phyloP scores from a whole-genome alignment of 1,284 basidiomycete species.

The Irpex sp. region DNA sequence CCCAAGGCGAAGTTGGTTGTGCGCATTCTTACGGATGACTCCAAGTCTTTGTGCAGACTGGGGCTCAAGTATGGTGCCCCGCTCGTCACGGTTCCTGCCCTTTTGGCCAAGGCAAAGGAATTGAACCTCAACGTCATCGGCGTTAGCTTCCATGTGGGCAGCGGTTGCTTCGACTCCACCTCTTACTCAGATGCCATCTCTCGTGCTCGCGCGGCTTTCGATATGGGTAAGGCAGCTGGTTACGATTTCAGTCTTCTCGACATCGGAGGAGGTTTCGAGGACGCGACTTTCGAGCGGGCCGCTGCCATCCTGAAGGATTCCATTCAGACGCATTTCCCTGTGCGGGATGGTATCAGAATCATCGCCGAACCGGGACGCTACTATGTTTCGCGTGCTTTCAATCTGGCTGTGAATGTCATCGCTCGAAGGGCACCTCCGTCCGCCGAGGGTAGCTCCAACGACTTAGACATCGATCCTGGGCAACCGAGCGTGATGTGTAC shows the following conservation, averaged over 20 bases:
- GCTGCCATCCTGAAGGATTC: conserved; percentile 72
- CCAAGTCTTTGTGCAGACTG: conserved; percentile 89
- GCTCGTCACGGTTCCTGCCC: conserved; percentile 73
- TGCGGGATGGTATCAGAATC: conserved; percentile 70
- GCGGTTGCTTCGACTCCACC: conserved; percentile 90
- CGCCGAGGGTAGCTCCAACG: conserved; percentile 30
- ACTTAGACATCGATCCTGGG: conserved; percentile 35
- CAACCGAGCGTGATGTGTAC: conserved; percentile 79
- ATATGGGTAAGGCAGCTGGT: conserved; percentile 82
- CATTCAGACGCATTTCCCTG: conserved; percentile 85
- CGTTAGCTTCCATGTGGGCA: conserved; percentile 97
- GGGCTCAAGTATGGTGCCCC: conserved; percentile 98
- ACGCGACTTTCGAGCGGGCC: conserved; percentile 82
- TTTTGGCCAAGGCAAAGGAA: conserved; percentile 79
- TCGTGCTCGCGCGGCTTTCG: conserved; percentile 83
- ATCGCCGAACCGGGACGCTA: conserved; percentile 97
- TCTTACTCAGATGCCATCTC: conserved; percentile 89
- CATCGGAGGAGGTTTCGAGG: conserved; percentile 95
- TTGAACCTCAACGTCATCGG: conserved; percentile 88
- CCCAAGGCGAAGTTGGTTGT: conserved; percentile 86
- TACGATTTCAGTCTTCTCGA: conserved; percentile 87
- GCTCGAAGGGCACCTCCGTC: conserved; percentile 70
- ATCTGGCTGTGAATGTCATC: conserved; percentile 91
- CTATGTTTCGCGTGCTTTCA: conserved; percentile 92
- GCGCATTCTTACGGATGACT: conserved; percentile 96